Percentiles rank a stretch among this genome's conserved stretches.
Evolutionary conservation across 2,329 filamentous ascomycete genomes (phyloP).

Genomic region (Xenosphaeropsis pyriputrescens): DNA sequence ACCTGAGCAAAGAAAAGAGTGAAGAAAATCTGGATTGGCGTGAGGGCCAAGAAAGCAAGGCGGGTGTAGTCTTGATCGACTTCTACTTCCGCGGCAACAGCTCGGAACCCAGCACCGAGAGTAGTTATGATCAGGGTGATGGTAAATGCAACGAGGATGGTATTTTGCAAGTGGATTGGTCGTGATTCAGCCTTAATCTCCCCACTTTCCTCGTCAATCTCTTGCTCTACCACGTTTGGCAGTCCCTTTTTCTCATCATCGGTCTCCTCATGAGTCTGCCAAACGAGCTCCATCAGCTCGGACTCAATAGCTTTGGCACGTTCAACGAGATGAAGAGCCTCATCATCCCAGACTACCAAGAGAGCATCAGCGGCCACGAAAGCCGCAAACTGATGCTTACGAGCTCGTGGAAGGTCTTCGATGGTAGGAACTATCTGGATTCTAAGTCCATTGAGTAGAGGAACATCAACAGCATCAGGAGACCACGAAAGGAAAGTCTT

Average conservation of each 20-base stretch:
- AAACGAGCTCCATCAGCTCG: slow-evolving; percentile 65
- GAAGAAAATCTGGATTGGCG: slow-evolving; percentile 65
- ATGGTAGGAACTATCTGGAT: slow-evolving; percentile 63
- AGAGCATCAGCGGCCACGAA: slow-evolving; percentile 60
- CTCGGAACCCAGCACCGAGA: slow-evolving; percentile 54
- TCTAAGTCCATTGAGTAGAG: slow-evolving; percentile 60
- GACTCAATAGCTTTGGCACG: slow-evolving; percentile 60
- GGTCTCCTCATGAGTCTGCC: slow-evolving; percentile 42
- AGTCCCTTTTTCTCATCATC: slow-evolving; percentile 41
- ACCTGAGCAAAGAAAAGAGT: slow-evolving; percentile 72
- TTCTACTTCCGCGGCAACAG: slow-evolving; percentile 52
- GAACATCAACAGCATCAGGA: slow-evolving; percentile 59
- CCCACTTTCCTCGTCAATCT: slow-evolving; percentile 60
- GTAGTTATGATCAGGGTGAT: slow-evolving; percentile 49
- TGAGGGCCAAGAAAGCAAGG: slow-evolving; percentile 48
- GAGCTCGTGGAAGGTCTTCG: slow-evolving; percentile 52
- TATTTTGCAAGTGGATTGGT: slow-evolving; percentile 55
- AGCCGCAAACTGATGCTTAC: slow-evolving; percentile 70
- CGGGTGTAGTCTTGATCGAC: slow-evolving; percentile 49
- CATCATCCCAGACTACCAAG: slow-evolving; percentile 72
- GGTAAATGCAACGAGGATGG: slow-evolving; percentile 51
- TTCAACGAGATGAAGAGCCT: slow-evolving; percentile 53
- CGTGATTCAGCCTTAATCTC: slow-evolving; percentile 49
- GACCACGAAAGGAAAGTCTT: slow-evolving; percentile 64
- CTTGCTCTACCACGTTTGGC: slow-evolving; percentile 28